Conservation (phyloP, 768 basidiomycete genomes). For the Tricholomella constricta region DNA sequence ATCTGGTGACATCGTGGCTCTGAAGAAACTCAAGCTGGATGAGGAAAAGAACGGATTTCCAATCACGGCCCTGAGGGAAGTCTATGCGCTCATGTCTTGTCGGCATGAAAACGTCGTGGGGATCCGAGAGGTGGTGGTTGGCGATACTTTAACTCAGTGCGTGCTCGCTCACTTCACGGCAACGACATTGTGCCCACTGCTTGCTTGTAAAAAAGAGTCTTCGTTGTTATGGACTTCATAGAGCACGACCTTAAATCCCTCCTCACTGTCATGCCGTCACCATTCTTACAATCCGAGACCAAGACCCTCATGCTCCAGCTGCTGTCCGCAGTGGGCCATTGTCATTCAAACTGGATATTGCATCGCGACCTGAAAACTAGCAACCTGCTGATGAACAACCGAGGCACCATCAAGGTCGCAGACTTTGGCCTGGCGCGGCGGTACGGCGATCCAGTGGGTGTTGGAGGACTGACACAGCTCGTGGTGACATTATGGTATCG, state of each 20-base stretch:
- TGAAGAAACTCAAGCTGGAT: constrained; percentile 98
- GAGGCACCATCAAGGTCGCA: constrained; percentile 97
- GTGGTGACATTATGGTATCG: constrained; percentile 99
- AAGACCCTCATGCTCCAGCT: constrained; percentile 96
- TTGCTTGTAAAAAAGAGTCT: constrained; percentile 63
- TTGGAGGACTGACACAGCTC: constrained; percentile 96
- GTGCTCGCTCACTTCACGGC: constrained; percentile 39
- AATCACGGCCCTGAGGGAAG: constrained; percentile 92
- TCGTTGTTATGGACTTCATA: constrained; percentile 99
- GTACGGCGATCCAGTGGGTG: constrained; percentile 95
- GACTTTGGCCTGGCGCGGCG: constrained; percentile 96
- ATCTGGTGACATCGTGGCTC: constrained; percentile 92
- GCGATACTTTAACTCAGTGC: constrained; percentile 98
- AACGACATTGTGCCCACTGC: constrained; percentile 30
- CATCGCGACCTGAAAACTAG: constrained; percentile 98
- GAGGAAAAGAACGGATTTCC: constrained; percentile 99
- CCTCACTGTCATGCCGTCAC: constrained; percentile 91
- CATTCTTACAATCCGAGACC: constrained; percentile 97
- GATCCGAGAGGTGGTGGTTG: constrained; percentile 97
- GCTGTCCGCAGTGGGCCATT: constrained; percentile 89
- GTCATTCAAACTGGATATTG: constrained; percentile 96
- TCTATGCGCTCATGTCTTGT: constrained; percentile 95
- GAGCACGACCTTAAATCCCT: constrained; percentile 99
- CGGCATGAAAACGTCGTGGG: constrained; percentile 95
- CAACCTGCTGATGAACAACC: constrained; percentile 98